Percentiles rank a stretch among this genome's conserved stretches.
These are phyloP conservation scores for Ceriops decandra DNA, from an alignment of 345 rosid species.

Conservation along the genomic window DNA sequence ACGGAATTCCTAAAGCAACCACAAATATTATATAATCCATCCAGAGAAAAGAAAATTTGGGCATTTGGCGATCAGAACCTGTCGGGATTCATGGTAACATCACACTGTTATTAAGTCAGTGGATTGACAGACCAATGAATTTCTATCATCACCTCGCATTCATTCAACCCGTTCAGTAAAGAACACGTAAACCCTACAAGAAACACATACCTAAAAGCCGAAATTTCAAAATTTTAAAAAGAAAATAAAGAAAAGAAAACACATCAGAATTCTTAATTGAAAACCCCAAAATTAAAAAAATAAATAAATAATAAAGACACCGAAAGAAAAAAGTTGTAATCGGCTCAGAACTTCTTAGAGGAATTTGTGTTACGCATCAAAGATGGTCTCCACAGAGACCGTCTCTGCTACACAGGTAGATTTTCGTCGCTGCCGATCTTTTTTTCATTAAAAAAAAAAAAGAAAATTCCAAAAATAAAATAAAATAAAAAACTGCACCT, in stretches of 20 bases:
- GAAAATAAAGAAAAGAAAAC: neutral
- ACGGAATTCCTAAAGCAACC: no score
- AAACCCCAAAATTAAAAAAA: neutral
- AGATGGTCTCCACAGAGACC: slow-evolving; percentile 13
- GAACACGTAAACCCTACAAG: neutral
- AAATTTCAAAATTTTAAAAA: no score
- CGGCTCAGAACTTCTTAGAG: slow-evolving; percentile 69
- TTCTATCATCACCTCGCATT: slow-evolving; percentile 47
- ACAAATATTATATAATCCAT: no score
- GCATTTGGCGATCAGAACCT: slow-evolving; percentile 46
- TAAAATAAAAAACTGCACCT: neutral
- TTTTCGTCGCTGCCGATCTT: slow-evolving; percentile 32
- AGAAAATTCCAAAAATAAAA: no score
- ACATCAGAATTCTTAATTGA: no score
- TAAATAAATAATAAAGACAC: neutral
- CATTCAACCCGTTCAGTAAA: neutral
- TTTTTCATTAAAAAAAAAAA: neutral
- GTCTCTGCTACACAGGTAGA: slow-evolving; percentile 33
- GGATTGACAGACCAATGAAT: slow-evolving; percentile 51
- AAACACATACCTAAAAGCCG: no score
- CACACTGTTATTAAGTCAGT: slow-evolving; percentile 37
- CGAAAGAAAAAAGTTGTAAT: neutral
- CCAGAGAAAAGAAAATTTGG: neutral
- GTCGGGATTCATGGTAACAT: slow-evolving; percentile 51
- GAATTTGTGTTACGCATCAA: slow-evolving; percentile 46